Evolutionary conservation across 139 green algal genomes (phyloP), one percentile per base, ranked within the genome.

Genomic region (Chlorella vulgaris): DNA sequence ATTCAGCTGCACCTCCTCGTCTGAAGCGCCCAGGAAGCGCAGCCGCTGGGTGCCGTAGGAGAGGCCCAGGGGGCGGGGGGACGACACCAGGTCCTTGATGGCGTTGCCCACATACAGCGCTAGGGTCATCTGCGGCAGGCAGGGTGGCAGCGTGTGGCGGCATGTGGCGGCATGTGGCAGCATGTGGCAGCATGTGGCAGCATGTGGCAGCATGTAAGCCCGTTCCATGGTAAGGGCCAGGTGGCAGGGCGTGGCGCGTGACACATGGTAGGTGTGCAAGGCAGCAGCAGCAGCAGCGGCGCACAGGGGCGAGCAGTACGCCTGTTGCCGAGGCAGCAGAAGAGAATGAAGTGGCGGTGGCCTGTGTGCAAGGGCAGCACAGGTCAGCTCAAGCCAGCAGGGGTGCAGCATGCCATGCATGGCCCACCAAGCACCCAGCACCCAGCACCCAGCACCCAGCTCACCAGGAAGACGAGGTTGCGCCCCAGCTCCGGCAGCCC

Each of bases 81-180:
- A 84, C 31, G 74, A 89, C 0, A 91, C 62, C 29, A 91, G 62
- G 69, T 91, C 88, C 68, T 91, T 91, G n/a, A 89, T 84, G 7
- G 80, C 86, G 61, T 91, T 91, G 22, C 88, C 88, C 40, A 89
- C 83, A 40, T 90, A 91, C 22, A 88, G 55, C 15, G 78, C 80
- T 26, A 86, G 60, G 1, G 78, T 40, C 85, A 91, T 91, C 43
- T 84, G 80, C 22, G 63, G n/a, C 5, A 73, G 24, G 36, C 19
- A 63, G 8, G 18, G 40, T 60, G 53, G 13, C 74, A 70, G 7
- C 7, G 31, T 60, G 7, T 58, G 28, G 31, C 31, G 51, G 55
- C 15, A 55, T 61, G 21, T 55, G 35, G 31, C 18, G 55, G 55
- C 55, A 65, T 5, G n/a, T n/a, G n/a, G 47, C 47, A 15, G 47